These are phyloP conservation scores for Diaporthe caulivora DNA, from an alignment of 2,329 filamentous ascomycete genomes.

Conservation along the genomic window DNA sequence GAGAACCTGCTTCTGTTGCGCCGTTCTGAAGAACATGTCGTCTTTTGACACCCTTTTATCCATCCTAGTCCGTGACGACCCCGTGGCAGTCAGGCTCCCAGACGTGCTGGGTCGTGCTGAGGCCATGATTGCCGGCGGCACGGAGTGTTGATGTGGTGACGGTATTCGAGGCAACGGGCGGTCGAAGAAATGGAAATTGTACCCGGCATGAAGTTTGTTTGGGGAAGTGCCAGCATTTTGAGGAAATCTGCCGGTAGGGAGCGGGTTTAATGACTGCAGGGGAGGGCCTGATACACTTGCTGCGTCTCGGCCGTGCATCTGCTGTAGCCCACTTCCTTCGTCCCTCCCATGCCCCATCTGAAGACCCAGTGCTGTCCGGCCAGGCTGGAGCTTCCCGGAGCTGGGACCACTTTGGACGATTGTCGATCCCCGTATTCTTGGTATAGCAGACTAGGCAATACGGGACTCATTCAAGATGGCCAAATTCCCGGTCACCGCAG, in stretches of 20 bases:
- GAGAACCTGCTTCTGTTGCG: conserved; percentile 40
- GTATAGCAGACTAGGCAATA: conserved; percentile 21
- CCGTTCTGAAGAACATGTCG: conserved; percentile 53
- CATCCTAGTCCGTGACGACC: conserved; percentile 42
- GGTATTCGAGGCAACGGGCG: conserved; percentile 46
- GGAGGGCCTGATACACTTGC: conserved; percentile 51
- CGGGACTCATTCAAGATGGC: conserved; percentile 10
- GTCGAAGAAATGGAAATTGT: conserved; percentile 47
- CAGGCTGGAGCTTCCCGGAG: conserved; percentile 17
- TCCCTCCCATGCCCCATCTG: conserved; percentile 27
- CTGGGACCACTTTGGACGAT: conserved; percentile 11
- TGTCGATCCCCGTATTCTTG: conserved; percentile 27
- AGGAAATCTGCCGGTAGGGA: conserved; percentile 42
- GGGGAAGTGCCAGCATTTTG: conserved; percentile 50
- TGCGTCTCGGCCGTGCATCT: conserved; percentile 47
- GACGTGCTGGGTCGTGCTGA: conserved; percentile 55
- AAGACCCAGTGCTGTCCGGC: conserved; percentile 15
- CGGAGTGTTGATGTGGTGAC: conserved; percentile 23
- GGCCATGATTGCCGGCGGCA: conserved; percentile 46
- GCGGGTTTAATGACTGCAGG: conserved; percentile 49
- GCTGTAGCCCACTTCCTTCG: conserved; percentile 34
- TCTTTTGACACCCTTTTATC: conserved; percentile 61
- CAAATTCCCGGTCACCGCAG: conserved; percentile 30
- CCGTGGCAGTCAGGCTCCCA: conserved; percentile 37
- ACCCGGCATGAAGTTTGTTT: conserved; percentile 45